Base-by-base conservation (phyloP, 345 rosid species). In the Erysimum cheiranthoides region DNA sequence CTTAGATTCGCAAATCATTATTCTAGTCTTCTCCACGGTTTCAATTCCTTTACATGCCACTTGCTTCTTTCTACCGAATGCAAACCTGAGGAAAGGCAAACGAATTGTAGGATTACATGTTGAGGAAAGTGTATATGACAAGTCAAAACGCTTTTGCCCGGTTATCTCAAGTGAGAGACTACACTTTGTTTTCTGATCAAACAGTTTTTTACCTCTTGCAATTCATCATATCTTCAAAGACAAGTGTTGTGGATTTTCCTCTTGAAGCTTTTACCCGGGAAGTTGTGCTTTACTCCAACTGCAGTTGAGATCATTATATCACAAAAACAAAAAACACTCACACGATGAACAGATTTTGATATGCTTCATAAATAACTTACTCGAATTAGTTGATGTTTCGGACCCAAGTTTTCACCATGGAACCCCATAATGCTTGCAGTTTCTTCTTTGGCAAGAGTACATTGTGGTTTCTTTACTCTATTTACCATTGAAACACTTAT, bases 391-490 rank as follows among this genome's bases (percentile, higher is more conserved):
- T 79, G 79, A 57, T 69, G 78, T 76, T 73, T 83, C 68, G 70
- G 83, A 60, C 68, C 77, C 25, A 57, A 52, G 54, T 61, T 80
- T 58, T 82, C 85, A 53, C 76, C 61, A 54, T 71, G n/a, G 61
- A 56, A 21, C 32, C 57, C 72, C 27, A 78, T 27, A 59, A 42
- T 64, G 67, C 25, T 34, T 36, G 58, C 21, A 16, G 80, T 31
- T 35, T 76, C 76, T 52, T 86, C 93, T 75, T 82, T 80, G 57
- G 66, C 30, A 35, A 87, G 83, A 51, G 74, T 61, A 70, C 17
- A 73, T 36, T 71, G 73, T 17, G 82, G 80, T 75, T 87, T 95
- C 83, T 84, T 92, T 82, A 87, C 97, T 52, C 71, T 52, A 72
- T 81, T 90, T 68, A 93, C 86, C 86, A 80, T 76, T 86, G 14